Percentiles rank a stretch among this genome's conserved stretches.
Evolutionary conservation across 2,329 filamentous ascomycete species (phyloP).

Genomic region (Cladosporium sp.): DNA sequence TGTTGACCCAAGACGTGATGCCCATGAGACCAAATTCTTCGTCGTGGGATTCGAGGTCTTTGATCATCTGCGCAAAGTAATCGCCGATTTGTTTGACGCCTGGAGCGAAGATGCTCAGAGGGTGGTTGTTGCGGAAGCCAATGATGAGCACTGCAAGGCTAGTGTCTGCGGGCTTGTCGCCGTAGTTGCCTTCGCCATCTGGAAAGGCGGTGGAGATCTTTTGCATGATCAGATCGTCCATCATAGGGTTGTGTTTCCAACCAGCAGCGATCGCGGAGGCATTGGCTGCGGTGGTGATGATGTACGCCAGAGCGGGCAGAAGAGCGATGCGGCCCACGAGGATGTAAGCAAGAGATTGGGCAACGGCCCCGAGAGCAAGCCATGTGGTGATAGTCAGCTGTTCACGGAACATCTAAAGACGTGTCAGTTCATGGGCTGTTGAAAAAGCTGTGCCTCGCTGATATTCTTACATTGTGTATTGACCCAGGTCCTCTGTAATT

Average conservation of each 20-base stretch:
- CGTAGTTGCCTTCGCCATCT: constrained; percentile 35
- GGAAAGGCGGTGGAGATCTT: constrained; percentile 44
- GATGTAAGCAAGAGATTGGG: constrained; percentile 41
- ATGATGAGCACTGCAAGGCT: constrained; percentile 43
- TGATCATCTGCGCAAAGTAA: constrained; percentile 44
- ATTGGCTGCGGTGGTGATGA: constrained; percentile 38
- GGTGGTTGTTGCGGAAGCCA: constrained; percentile 40
- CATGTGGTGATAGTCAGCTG: constrained; percentile 43
- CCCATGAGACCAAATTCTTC: constrained; percentile 52
- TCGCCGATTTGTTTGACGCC: constrained; percentile 43
- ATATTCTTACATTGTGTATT: constrained; percentile 3
- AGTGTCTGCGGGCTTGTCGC: constrained; percentile 32
- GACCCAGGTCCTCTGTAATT: background rate
- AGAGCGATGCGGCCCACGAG: constrained; percentile 39
- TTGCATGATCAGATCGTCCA: constrained; percentile 37
- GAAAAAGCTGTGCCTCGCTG: background rate
- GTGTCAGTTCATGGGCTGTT: background rate
- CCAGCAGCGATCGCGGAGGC: constrained; percentile 37
- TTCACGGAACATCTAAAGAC: constrained; percentile 36
- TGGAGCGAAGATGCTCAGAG: constrained; percentile 52
- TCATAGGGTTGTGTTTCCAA: constrained; percentile 41
- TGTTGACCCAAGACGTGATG: constrained; percentile 43
- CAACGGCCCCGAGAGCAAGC: constrained; percentile 43
- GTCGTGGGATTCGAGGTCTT: constrained; percentile 36
- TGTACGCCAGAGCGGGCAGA: constrained; percentile 36